Evolutionary conservation across 805 yeast species (phyloP), one percentile per base, ranked within the genome.

Genomic region (Yarrowia deformans): DNA sequence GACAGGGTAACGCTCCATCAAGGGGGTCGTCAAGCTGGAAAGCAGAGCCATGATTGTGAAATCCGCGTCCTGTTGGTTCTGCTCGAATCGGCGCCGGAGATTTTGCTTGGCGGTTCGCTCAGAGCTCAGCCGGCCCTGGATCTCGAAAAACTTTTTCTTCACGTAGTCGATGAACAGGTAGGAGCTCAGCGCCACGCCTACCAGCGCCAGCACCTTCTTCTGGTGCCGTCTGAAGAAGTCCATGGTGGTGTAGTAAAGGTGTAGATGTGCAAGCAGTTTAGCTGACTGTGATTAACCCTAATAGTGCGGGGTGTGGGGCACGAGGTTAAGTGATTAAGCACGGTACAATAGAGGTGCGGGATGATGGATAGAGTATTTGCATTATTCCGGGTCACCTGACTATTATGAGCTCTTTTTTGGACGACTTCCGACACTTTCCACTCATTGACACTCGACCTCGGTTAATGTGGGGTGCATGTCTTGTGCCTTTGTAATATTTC

Each of bases 11-110:
- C 81, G 81, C 23, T 84, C 85, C 70, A 88, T 78, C 8, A 91
- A 84, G 16, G 90, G 91, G 39, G 84, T 84, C 7, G 88, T 83
- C 52, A 93, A 80, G 5, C 91, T 91, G 1, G 97, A 97, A 61
- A 91, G 81, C 71, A 94, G 82, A 4, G 96, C 93, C 76, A 90
- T 82, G 67, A 93, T 86, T 0, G 98, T 94, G 80, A 87, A 87
- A 67, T 90, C 83, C 58, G 97, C 91, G 78, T 94, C 98, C 73
- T 88, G 88, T 75, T 93, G 98, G 12, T 97, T 94, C 80, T 93
- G 97, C 64, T 90, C 87, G 74, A 93, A 94, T 70, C 98, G 81
- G 73, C 95, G 84, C 73, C 88, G 88, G 70, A 93, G 89, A 70
- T 87, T 89, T 72, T 88, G 91, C 64, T 84, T 82, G 29, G 90